These are phyloP conservation scores for Juncus effusus DNA, from an alignment of 176 grass and related monocot species.

Conservation along the genomic window DNA sequence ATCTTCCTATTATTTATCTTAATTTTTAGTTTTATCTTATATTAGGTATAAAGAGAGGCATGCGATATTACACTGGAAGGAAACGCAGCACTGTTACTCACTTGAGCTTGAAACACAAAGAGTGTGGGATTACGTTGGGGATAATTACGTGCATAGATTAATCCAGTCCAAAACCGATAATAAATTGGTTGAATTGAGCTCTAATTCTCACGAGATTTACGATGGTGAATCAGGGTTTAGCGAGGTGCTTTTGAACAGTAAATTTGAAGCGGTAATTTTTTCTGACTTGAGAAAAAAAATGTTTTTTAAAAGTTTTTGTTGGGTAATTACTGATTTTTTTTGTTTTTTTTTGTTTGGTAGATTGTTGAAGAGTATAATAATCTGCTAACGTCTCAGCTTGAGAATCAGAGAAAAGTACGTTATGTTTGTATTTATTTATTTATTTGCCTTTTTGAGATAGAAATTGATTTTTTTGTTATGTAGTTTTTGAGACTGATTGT, in stretches of 20 bases:
- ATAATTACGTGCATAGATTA: conserved; percentile 92
- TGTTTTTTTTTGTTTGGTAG: conserved; percentile 34
- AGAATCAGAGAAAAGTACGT: conserved; percentile 99
- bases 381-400: conserved; percentile 83
- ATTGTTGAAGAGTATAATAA: conserved; percentile 91
- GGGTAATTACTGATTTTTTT: conserved; percentile 13
- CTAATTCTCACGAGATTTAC: conserved; percentile 35
- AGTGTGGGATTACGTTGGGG: conserved; percentile 98
- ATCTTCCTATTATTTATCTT: too few relatives aligned
- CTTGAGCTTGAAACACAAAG: conserved; percentile 95
- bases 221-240: conserved; percentile 45
- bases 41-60: conserved; percentile 72
- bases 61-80: conserved; percentile 84
- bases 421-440: not conserved
- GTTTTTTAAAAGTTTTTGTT: conserved; percentile 2
- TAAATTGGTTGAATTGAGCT: conserved; percentile 76
- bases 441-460: not conserved
- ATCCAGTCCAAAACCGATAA: conserved; percentile 98
- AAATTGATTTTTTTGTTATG: conserved; percentile 21
- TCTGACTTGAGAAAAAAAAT: conserved; percentile 25
- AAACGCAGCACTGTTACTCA: conserved; percentile 92
- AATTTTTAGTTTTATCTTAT: conserved; percentile 1
- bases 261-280: conserved; percentile 91
- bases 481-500: conserved; percentile 10
- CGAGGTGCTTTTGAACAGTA: conserved; percentile 86